Percentiles rank a stretch among this genome's conserved stretches.
Conservation (phyloP, 1,139 yeast genomes). For the Geotrichum histeridarum region DNA sequence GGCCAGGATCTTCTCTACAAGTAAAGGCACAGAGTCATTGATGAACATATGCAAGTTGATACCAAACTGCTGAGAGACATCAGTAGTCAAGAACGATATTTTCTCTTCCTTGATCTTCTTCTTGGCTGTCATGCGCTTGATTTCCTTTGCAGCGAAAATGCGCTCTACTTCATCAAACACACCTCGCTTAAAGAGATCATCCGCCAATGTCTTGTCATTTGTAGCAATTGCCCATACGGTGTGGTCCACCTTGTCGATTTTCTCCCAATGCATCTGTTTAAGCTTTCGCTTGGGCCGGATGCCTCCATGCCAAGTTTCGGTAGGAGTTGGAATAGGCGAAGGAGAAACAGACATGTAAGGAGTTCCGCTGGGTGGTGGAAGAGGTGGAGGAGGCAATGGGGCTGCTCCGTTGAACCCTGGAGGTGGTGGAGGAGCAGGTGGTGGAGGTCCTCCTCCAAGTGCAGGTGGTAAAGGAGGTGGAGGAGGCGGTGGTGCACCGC, state of each 20-base stretch:
- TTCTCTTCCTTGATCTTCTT: slow-evolving; percentile 42
- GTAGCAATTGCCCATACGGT: slow-evolving; percentile 75
- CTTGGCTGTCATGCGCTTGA: slow-evolving; percentile 39
- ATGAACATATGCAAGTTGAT: slow-evolving; percentile 83
- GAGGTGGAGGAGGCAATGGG: slow-evolving; percentile 27
- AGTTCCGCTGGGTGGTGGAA: slow-evolving; percentile 20
- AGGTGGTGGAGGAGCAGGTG: slow-evolving; percentile 36
- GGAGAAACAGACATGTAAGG: slow-evolving; percentile 26
- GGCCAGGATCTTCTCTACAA: slow-evolving; percentile 58
- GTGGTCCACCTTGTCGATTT: slow-evolving; percentile 55
- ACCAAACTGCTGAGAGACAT: slow-evolving; percentile 85
- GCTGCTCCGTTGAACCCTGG: slow-evolving; percentile 29
- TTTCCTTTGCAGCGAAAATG: slow-evolving; percentile 64
- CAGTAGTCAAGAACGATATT: slow-evolving; percentile 65
- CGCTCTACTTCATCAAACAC: slow-evolving; percentile 72
- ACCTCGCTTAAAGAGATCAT: slow-evolving; percentile 60
- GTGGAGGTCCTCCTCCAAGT: slow-evolving; percentile 19
- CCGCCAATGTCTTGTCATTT: slow-evolving; percentile 46
- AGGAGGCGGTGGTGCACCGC: slow-evolving; percentile 30
- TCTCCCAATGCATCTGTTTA: slow-evolving; percentile 96
- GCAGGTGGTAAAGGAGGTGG: slow-evolving; percentile 30
- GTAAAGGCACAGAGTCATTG: slow-evolving; percentile 53
- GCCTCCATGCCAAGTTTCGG: slow-evolving; percentile 24
- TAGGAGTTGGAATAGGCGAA: slow-evolving; percentile 23
- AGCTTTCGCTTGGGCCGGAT: slow-evolving; percentile 57